Conservation (phyloP, 1,284 basidiomycete genomes). For the Malassezia sp. region DNA sequence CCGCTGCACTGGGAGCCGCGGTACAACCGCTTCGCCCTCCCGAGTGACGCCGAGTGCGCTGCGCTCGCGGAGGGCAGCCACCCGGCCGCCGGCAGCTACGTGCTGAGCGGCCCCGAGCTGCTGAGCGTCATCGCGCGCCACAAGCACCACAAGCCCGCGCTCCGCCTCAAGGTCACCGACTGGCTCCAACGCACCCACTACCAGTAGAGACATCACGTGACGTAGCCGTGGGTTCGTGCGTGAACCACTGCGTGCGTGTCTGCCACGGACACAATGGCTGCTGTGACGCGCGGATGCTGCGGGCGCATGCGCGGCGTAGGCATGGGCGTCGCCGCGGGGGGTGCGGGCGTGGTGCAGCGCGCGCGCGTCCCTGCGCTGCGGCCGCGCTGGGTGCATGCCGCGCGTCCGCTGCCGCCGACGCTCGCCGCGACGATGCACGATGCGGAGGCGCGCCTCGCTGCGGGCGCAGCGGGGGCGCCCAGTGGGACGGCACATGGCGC, state of each 20-base stretch:
- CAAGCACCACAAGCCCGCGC: conserved; percentile 24
- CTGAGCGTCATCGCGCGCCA: conserved; percentile 22
- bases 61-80: conserved; percentile 35
- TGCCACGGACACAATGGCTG: neutral
- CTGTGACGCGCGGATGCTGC: neutral
- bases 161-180: conserved; percentile 30
- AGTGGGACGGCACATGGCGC: too few relatives aligned
- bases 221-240: too few relatives aligned
- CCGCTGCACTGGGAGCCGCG: conserved; percentile 35
- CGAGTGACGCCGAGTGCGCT: conserved; percentile 37
- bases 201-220: too few relatives aligned
- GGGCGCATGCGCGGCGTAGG: too few relatives aligned
- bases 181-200: conserved; percentile 22
- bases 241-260: too few relatives aligned
- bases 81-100: conserved; percentile 30
- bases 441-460: neutral
- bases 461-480: too few relatives aligned
- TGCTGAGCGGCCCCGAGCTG: conserved; percentile 21
- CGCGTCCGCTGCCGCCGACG: neutral
- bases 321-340: neutral
- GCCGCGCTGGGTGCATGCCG: neutral
- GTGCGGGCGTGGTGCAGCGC: neutral
- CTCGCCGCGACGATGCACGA: neutral
- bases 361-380: neutral
- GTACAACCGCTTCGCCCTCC: conserved; percentile 37